Conservation (phyloP, 257 asterid species). For the Marsdenia floribunda region DNA sequence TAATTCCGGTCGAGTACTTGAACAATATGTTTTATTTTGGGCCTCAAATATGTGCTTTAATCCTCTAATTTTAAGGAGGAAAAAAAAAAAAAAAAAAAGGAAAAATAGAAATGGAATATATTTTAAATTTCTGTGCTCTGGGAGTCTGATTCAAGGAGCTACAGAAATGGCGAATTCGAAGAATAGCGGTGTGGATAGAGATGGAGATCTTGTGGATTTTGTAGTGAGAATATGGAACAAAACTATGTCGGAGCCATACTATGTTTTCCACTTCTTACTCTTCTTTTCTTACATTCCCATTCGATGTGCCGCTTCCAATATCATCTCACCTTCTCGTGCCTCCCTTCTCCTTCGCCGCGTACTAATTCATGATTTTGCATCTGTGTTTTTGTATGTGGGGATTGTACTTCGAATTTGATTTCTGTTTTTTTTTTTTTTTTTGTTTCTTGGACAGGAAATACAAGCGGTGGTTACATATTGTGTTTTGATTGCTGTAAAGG, state of each 20-base stretch:
- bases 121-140: neutral
- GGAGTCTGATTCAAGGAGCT: neutral
- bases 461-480: slow-evolving; percentile 67
- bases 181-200: slow-evolving; percentile 20
- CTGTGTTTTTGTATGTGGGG: neutral
- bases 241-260: slow-evolving; percentile 67
- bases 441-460: slow-evolving; percentile 53
- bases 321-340: slow-evolving; percentile 54
- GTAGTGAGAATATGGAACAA: slow-evolving; percentile 42
- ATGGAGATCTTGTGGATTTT: slow-evolving; percentile 19
- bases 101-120: neutral
- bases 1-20: no score
- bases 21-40: no score
- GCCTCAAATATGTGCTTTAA: no score
- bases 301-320: slow-evolving; percentile 56
- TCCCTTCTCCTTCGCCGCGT: slow-evolving; percentile 74
- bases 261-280: slow-evolving; percentile 51
- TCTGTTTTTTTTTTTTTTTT: neutral
- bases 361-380: slow-evolving; percentile 1
- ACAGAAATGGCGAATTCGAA: slow-evolving; percentile 33
- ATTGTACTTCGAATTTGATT: neutral
- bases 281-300: slow-evolving; percentile 83
- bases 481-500: slow-evolving; percentile 68
- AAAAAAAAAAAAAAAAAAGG: no score
- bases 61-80: no score